phyloP scores from a whole-genome alignment of 2,329 filamentous ascomycete genomes.

The Fusarium oxysporum region DNA sequence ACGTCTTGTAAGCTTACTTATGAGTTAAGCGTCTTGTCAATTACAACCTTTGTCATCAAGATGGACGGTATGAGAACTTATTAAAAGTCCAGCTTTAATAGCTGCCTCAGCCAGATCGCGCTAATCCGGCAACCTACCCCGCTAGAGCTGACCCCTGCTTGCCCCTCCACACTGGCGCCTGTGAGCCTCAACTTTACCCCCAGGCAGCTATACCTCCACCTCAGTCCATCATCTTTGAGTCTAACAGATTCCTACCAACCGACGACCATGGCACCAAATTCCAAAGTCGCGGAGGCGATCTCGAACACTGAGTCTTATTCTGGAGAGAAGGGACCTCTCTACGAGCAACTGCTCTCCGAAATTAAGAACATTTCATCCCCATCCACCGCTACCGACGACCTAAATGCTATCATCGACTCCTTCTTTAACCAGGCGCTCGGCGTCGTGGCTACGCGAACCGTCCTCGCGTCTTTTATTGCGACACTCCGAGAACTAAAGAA shows the following conservation, averaged over 20 bases:
- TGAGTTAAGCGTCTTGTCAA: not conserved
- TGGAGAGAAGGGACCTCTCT: constrained; percentile 58
- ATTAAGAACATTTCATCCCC: constrained; percentile 57
- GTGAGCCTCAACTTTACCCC: constrained; percentile 31
- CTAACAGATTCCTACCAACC: not conserved
- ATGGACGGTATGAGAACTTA: not conserved
- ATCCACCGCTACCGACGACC: constrained; percentile 61
- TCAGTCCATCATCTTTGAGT: constrained; percentile 13
- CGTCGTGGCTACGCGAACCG: constrained; percentile 78
- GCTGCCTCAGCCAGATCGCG: constrained; percentile 11
- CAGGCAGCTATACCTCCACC: constrained; percentile 34
- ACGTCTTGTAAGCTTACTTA: not conserved
- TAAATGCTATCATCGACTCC: constrained; percentile 74
- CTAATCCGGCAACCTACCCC: constrained; percentile 38
- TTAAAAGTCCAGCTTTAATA: not conserved
- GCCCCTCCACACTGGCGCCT: constrained; percentile 38
- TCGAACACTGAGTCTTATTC: constrained; percentile 52
- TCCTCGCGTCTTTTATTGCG: constrained; percentile 75
- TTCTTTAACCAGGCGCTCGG: constrained; percentile 77
- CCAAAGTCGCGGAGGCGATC: constrained; percentile 59
- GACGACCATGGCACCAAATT: constrained; percentile 52
- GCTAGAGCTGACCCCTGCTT: constrained; percentile 40
- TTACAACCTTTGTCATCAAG: not conserved
- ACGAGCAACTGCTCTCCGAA: constrained; percentile 59
- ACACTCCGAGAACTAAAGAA: constrained; percentile 71